A percentile compares a stretch with the other conserved stretches of the same genome.
phyloP scores from a whole-genome alignment of 192 early-diverging fungal genomes.

The Geranomyces michiganensis region DNA sequence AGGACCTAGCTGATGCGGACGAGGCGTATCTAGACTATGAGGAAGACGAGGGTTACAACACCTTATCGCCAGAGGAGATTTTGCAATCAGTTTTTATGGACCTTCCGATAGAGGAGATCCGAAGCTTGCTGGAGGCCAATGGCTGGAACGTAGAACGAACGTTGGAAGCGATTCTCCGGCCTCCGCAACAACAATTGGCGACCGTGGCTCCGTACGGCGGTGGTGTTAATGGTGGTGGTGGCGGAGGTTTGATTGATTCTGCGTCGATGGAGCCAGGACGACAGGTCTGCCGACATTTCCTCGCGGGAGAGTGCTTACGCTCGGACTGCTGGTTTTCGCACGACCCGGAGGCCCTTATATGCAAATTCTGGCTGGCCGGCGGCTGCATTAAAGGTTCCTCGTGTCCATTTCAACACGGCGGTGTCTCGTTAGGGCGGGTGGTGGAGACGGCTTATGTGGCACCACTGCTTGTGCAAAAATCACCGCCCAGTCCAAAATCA shows the following conservation, averaged over 20 bases:
- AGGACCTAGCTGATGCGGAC: no score
- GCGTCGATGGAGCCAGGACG: not conserved
- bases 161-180: constrained; percentile 32
- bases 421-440: constrained; percentile 11
- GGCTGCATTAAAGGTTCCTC: constrained; percentile 44
- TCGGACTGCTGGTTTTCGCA: constrained; percentile 60
- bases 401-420: constrained; percentile 51
- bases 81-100: constrained; percentile 39
- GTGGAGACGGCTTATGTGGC: not conserved
- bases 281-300: constrained; percentile 56
- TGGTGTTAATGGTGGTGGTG: no score
- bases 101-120: constrained; percentile 32
- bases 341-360: constrained; percentile 42
- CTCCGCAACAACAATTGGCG: not conserved
- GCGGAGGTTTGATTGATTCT: not conserved
- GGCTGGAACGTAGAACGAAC: constrained; percentile 36
- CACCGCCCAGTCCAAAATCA: constrained; percentile 1
- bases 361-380: constrained; percentile 54
- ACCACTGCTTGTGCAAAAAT: not conserved
- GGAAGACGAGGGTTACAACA: constrained; percentile 32
- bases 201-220: not conserved
- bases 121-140: constrained; percentile 17
- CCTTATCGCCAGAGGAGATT: constrained; percentile 39
- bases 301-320: constrained; percentile 49
- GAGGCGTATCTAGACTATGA: constrained; percentile 26